Base-by-base conservation (phyloP, 176 grass and related monocot genomes). In the Puya raimondii region DNA sequence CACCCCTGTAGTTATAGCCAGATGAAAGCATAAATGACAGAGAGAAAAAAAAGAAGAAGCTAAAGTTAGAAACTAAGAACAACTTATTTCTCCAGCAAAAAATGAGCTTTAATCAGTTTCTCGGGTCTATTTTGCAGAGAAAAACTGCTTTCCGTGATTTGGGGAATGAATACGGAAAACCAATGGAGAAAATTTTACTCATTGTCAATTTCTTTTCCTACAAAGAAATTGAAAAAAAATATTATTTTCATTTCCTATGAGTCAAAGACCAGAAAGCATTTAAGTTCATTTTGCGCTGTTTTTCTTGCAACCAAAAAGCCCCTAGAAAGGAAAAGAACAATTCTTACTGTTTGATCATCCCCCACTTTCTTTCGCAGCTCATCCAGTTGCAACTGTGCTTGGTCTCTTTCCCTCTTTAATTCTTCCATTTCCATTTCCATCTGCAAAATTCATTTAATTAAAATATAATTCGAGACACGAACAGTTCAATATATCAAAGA, bases 361-460 rank as follows among this genome's bases (percentile, higher is more conserved):
- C 79, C 68, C 27, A 72, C 71, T 80, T 89, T 91, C 71, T 78
- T 87, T 8, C 56, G 81, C 47, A 92, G 64, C 78, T 90, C 81
- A 71, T 87, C 76, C 18, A 92, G 82, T 66, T 87, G 67, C 26
- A 72, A 85, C 22, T 85, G 77, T 29, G 86, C 83, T 63, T 51
- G 76, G 68, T 96, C 93, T 81, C 93, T 78, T 79, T 96, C 81
- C 49, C 83, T 79, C 74, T 85, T 99, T 68, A 99, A 76, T 67
- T 87, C 66, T 74, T 90, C 84, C 70, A 99, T 81, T 81, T 93
- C 87, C 42, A 85, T 79, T 82, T 99, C 89, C 94, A 99, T 86
- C 94, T 97, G 50, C 52, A 72, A 51, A 78, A 51, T 27, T 10
- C 48, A 66, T 71, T 69, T 50, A 70, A 51, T 53, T 50, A 50